Base-by-base conservation (phyloP, 768 basidiomycete species). In the Scleroderma citrinum region DNA sequence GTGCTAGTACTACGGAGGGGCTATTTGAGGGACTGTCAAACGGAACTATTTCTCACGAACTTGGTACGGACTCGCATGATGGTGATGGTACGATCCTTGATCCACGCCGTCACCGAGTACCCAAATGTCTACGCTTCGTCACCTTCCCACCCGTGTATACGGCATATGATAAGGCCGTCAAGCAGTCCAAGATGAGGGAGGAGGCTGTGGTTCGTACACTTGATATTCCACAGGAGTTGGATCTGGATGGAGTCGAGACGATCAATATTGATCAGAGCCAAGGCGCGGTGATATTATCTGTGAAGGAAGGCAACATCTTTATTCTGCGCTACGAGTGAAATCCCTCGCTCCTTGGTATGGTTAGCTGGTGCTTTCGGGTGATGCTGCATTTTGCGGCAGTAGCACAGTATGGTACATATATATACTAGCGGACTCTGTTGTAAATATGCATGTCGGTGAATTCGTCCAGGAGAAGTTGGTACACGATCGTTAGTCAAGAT, bases 261-360 rank as follows among this genome's bases (percentile, higher is more conserved):
- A 83, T 87, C 57, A 85, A 85, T 62, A 83, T 87, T 45, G 85
- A 87, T 61, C 85, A 87, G 69, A 76, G 74, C 34, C 85, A 87
- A 59, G 85, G 85, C 1, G 81, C 83, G 8, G 76, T 87, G 35
- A 85, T 86, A 51, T 63, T 87, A 46, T 82, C 80, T 30, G 80
- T 83, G 50, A 79, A 72, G 68, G 72, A 75, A 12, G 85, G 85
- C 37, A 81, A 75, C 69, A 83, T 87, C 46, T 87, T 82, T 67
- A 85, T 87, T 60, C 59, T 87, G 59, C 80, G 80, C 68, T 87
- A 87, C 69, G 72, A 74, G 43, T 76, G 50, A 66, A 17, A 17
- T n/a, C 19, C n/a, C n/a, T n/a, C n/a, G n/a, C n/a, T n/a, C n/a
- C n/a, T n/a, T n/a, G n/a, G n/a, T n/a, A n/a, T n/a, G n/a, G n/a